Conservation (phyloP, 2,329 filamentous ascomycete genomes). For the Bipolaris bicolor region DNA sequence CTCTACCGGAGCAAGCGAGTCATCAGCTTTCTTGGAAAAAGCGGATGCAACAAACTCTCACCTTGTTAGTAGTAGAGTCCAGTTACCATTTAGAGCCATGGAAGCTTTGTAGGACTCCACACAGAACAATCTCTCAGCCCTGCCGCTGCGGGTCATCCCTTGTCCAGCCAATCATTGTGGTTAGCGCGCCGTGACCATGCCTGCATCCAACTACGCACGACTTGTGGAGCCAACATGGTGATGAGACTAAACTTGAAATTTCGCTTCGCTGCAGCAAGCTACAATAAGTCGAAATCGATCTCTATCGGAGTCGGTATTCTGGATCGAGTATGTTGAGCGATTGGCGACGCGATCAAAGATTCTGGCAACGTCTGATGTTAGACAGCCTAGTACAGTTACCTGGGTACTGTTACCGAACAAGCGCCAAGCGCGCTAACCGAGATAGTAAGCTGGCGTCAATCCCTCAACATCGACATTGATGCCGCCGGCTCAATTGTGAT, state of each 20-base stretch:
- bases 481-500: neutral
- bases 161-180: neutral
- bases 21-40: neutral
- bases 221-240: conserved; percentile 1
- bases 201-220: conserved; percentile 8
- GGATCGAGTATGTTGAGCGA: conserved; percentile 10
- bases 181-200: conserved; percentile 2
- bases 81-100: neutral
- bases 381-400: neutral
- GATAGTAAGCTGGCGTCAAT: neutral
- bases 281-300: conserved; percentile 3
- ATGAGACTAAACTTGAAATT: neutral
- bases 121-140: neutral
- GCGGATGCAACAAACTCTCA: neutral
- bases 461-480: conserved; percentile 1
- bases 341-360: conserved; percentile 6
- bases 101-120: neutral
- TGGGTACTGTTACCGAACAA: neutral
- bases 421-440: conserved; percentile 7
- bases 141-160: neutral
- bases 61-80: neutral
- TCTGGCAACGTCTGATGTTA: neutral
- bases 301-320: neutral
- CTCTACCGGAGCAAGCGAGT: neutral
- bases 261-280: conserved; percentile 11